These are phyloP conservation scores for Hanseniaspora guilliermondii DNA, from an alignment of 805 yeast genomes.

Conservation along the genomic window DNA sequence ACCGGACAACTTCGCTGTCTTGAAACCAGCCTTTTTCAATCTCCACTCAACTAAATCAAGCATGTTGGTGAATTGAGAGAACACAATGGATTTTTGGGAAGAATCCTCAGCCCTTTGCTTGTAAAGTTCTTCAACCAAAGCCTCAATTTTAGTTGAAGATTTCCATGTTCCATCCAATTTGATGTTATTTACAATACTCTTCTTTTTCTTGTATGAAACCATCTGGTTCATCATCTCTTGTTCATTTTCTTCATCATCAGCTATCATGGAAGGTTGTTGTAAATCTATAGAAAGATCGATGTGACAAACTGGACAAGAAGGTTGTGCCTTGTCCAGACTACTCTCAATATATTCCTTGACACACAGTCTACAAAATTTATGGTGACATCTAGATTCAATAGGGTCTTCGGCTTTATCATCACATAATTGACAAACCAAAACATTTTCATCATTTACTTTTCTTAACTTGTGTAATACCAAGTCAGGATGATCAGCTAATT, in stretches of 20 bases:
- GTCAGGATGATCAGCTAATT: conserved; percentile 96
- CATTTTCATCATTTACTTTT: conserved; percentile 26
- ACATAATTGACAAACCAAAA: conserved; percentile 74
- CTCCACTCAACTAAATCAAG: conserved; percentile 94
- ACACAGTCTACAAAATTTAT: conserved; percentile 85
- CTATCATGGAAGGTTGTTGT: conserved; percentile 58
- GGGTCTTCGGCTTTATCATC: conserved; percentile 99
- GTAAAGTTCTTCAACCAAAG: conserved; percentile 84
- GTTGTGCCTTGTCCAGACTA: conserved; percentile 37
- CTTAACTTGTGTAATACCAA: conserved; percentile 66
- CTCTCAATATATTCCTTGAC: conserved; percentile 81
- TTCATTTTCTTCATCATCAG: conserved; percentile 37
- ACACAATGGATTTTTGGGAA: conserved; percentile 90
- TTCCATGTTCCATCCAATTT: conserved; percentile 82
- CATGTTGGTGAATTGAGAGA: conserved; percentile 96
- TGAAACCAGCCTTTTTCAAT: conserved; percentile 83
- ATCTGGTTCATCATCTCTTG: conserved; percentile 40
- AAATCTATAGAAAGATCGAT: conserved; percentile 83
- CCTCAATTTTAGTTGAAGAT: conserved; percentile 93
- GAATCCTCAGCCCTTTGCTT: conserved; percentile 71
- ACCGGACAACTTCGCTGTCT: conserved; percentile 88
- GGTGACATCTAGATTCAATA: conserved; percentile 87
- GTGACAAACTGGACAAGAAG: conserved; percentile 94
- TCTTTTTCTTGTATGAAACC: conserved; percentile 32
- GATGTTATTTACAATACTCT: conserved; percentile 73